Percentiles rank a stretch among this genome's conserved stretches.
phyloP scores from a whole-genome alignment of 2,329 filamentous ascomycete genomes.

The Colletotrichum sp. region DNA sequence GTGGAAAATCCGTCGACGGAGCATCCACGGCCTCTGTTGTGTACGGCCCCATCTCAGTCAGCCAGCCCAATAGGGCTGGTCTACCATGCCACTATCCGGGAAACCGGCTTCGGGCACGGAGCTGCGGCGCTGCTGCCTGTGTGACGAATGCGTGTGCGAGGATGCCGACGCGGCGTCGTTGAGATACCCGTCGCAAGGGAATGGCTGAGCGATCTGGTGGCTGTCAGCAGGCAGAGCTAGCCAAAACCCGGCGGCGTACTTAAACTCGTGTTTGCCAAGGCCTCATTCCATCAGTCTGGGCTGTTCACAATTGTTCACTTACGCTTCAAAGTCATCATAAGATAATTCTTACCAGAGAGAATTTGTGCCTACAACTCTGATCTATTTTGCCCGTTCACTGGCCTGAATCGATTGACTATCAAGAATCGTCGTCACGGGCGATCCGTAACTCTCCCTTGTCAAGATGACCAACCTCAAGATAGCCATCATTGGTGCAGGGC shows the following conservation, averaged over 20 bases:
- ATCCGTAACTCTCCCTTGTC: neutral
- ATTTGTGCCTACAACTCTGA: neutral
- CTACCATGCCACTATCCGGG: neutral
- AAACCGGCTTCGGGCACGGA: neutral
- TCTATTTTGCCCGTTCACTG: neutral
- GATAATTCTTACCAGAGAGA: neutral
- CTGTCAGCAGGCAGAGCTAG: neutral
- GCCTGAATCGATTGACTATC: neutral
- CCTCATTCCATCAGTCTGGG: neutral
- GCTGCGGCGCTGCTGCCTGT: neutral
- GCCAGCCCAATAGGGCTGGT: neutral
- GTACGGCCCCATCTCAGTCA: neutral
- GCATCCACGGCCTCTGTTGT: neutral
- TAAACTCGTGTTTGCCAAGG: neutral
- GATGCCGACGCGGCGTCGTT: neutral
- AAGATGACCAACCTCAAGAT: conserved; percentile 30
- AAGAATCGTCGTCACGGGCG: neutral
- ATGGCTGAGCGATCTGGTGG: neutral
- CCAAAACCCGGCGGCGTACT: neutral
- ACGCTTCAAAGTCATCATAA: neutral
- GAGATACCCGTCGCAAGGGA: neutral
- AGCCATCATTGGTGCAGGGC: conserved; percentile 55
- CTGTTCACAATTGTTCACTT: neutral
- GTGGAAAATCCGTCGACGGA: neutral
- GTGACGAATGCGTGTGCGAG: neutral